Conservation (phyloP, 2,329 filamentous ascomycete species). For the Coleophoma crateriformis region DNA sequence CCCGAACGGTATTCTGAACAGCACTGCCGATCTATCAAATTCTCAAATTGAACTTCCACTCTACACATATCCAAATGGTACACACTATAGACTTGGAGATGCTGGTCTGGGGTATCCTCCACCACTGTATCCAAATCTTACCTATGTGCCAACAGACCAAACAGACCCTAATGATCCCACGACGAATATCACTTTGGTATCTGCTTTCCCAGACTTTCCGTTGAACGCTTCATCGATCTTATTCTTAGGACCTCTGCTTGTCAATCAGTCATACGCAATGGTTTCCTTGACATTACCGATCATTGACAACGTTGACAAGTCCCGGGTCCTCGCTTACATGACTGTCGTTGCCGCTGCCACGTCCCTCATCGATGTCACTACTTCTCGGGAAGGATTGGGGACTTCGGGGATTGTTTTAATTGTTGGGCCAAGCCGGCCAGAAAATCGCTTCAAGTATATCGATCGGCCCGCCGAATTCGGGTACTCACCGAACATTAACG, state of each 20-base stretch:
- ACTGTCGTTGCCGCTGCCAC: constrained; percentile 69
- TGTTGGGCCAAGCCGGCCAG: constrained; percentile 59
- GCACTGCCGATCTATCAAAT: constrained; percentile 46
- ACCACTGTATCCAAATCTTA: constrained; percentile 72
- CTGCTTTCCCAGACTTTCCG: constrained; percentile 23
- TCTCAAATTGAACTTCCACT: constrained; percentile 56
- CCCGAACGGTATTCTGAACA: constrained; percentile 53
- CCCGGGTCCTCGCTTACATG: constrained; percentile 74
- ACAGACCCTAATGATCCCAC: constrained; percentile 19
- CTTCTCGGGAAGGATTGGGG: constrained; percentile 64
- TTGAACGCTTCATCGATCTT: constrained; percentile 49
- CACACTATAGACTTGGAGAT: constrained; percentile 48
- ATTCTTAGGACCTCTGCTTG: constrained; percentile 68
- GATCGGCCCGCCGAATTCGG: constrained; percentile 41
- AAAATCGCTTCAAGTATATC: constrained; percentile 55
- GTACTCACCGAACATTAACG: constrained; percentile 30
- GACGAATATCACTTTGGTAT: constrained; percentile 13
- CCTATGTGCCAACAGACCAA: constrained; percentile 37
- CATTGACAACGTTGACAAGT: constrained; percentile 55
- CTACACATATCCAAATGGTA: constrained; percentile 49
- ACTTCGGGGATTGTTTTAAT: constrained; percentile 65
- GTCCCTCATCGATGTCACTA: constrained; percentile 56
- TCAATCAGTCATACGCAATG: constrained; percentile 70
- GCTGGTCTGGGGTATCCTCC: constrained; percentile 64
- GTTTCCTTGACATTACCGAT: constrained; percentile 79